Conservation (phyloP, 2,329 filamentous ascomycete genomes). For the Erysiphe pulchra region DNA sequence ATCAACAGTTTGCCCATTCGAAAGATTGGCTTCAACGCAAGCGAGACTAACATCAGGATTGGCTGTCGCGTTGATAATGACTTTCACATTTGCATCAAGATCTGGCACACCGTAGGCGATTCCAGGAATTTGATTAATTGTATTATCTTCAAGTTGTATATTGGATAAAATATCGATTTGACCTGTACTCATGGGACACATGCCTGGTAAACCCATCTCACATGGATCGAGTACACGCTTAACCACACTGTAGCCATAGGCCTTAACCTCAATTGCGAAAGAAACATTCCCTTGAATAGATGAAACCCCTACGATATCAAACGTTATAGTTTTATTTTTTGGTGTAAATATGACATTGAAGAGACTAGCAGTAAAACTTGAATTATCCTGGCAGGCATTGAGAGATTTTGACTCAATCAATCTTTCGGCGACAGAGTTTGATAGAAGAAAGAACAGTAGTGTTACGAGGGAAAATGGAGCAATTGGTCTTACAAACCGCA, state of each 20-base stretch:
- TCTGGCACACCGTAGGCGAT: conserved; percentile 82
- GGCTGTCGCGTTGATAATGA: conserved; percentile 51
- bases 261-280: conserved; percentile 50
- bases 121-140: conserved; percentile 42
- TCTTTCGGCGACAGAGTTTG: conserved; percentile 2
- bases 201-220: conserved; percentile 36
- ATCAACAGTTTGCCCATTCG: conserved; percentile 81
- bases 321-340: conserved; percentile 41
- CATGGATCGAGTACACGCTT: conserved; percentile 52
- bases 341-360: conserved; percentile 70
- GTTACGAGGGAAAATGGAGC: too few relatives aligned
- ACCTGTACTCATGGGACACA: conserved; percentile 79
- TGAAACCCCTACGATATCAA: conserved; percentile 60
- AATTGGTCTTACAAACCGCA: too few relatives aligned
- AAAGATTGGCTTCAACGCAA: conserved; percentile 68
- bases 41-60: conserved; percentile 36
- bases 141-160: conserved; percentile 27
- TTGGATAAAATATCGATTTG: conserved; percentile 56
- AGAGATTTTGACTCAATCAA: conserved; percentile 53
- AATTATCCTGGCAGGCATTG: conserved; percentile 62
- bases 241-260: conserved; percentile 58
- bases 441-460: too few relatives aligned
- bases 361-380: conserved; percentile 62
- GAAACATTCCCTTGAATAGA: conserved; percentile 61
- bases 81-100: conserved; percentile 60